Conservation (phyloP, 2,329 filamentous ascomycete genomes). For the Nemania sp. region DNA sequence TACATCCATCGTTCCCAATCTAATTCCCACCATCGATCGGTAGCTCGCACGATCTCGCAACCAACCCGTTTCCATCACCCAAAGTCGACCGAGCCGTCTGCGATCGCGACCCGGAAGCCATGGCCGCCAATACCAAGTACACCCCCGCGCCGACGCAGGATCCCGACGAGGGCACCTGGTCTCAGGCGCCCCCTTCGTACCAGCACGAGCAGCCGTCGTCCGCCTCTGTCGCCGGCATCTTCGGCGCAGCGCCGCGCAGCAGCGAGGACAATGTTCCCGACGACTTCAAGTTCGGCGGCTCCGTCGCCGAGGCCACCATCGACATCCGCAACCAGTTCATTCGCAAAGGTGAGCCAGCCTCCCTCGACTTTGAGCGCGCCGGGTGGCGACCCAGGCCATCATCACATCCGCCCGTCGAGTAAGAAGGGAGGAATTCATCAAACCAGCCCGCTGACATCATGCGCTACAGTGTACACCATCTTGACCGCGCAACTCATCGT, state of each 20-base stretch:
- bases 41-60: no score
- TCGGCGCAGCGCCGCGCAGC: slow-evolving; percentile 70
- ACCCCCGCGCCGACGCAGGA: slow-evolving; percentile 82
- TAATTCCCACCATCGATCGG: no score
- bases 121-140: slow-evolving; percentile 82
- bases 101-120: slow-evolving; percentile 42
- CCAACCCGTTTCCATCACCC: slow-evolving; percentile 2
- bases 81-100: not conserved
- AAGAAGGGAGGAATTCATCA: no score
- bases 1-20: no score
- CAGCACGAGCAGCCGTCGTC: slow-evolving; percentile 51
- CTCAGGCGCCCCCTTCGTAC: slow-evolving; percentile 83
- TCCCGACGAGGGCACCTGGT: slow-evolving; percentile 70
- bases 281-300: slow-evolving; percentile 98
- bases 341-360: slow-evolving; percentile 62
- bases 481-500: slow-evolving; percentile 91
- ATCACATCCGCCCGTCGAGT: no score
- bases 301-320: slow-evolving; percentile 88
- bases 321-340: slow-evolving; percentile 97
- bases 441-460: slow-evolving; percentile 1
- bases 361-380: not conserved
- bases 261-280: slow-evolving; percentile 93
- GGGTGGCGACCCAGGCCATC: no score
- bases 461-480: slow-evolving; percentile 78
- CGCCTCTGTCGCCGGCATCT: slow-evolving; percentile 60